phyloP scores from a whole-genome alignment of 306 rosid genomes.

The Rosa multiflora region DNA sequence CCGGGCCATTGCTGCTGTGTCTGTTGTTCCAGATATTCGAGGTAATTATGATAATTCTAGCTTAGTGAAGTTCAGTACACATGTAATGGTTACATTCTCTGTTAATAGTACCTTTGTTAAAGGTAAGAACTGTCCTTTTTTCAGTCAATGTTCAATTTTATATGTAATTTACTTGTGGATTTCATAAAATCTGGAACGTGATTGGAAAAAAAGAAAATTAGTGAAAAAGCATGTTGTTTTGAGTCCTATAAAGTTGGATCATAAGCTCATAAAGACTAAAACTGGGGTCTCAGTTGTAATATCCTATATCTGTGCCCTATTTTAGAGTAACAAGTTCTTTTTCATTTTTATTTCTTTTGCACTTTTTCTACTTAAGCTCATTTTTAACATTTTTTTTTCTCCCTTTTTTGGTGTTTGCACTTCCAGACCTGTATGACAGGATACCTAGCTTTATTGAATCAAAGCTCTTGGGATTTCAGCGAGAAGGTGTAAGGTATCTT shows the following conservation, averaged over 20 bases:
- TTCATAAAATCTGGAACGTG: not conserved
- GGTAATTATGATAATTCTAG: conserved; percentile 42
- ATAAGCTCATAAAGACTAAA: not conserved
- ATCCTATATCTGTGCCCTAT: not conserved
- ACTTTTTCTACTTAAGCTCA: conserved; percentile 21
- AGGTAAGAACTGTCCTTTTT: not conserved
- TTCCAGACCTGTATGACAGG: conserved; percentile 63
- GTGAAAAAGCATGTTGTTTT: not conserved
- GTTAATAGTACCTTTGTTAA: not conserved
- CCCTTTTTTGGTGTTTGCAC: conserved; percentile 14
- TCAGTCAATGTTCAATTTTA: too few species aligned
- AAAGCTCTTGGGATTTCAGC: conserved; percentile 87
- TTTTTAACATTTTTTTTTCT: conserved; percentile 8
- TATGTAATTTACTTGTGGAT: too few species aligned
- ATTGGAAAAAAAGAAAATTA: not conserved
- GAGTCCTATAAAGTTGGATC: not conserved
- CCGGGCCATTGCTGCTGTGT: conserved; percentile 70
- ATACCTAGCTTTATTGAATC: conserved; percentile 72
- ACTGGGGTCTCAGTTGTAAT: not conserved
- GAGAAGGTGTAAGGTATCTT: conserved; percentile 90
- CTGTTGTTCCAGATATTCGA: conserved; percentile 74
- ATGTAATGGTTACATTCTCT: not conserved
- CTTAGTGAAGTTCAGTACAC: not conserved
- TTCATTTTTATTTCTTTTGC: not conserved
- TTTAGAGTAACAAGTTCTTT: not conserved